Conservation (phyloP, 202 grass and related monocot genomes). For the Setaria viridis region DNA sequence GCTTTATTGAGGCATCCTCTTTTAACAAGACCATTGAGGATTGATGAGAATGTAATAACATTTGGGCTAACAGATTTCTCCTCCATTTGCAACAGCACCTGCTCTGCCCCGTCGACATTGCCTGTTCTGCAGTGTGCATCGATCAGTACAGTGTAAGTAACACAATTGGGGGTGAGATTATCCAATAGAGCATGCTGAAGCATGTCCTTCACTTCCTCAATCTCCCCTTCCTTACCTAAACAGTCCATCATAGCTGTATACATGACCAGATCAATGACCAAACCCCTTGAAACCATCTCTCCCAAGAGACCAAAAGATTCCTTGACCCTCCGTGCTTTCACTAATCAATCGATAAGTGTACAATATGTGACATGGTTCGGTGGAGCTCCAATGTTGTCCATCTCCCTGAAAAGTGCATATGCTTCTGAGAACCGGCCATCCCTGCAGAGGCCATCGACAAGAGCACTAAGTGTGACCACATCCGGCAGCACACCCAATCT, state of each 20-base stretch:
- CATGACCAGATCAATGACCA: conserved; percentile 80
- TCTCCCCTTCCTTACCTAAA: conserved; percentile 61
- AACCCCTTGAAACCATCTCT: conserved; percentile 70
- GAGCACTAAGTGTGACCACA: conserved; percentile 66
- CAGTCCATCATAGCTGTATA: conserved; percentile 77
- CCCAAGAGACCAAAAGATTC: conserved; percentile 56
- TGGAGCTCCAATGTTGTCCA: conserved; percentile 68
- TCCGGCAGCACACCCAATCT: conserved; percentile 63
- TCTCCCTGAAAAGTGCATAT: conserved; percentile 75
- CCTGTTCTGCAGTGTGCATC: conserved; percentile 70
- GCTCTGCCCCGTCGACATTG: conserved; percentile 69
- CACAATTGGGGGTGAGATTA: conserved; percentile 64
- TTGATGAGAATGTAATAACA: conserved; percentile 77
- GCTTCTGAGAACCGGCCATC: conserved; percentile 64
- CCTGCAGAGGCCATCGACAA: conserved; percentile 69
- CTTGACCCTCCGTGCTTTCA: conserved; percentile 45
- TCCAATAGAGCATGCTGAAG: conserved; percentile 50
- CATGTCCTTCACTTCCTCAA: conserved; percentile 56
- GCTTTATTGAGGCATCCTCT: conserved; percentile 60
- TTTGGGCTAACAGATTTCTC: conserved; percentile 59
- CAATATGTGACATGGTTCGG: conserved; percentile 90
- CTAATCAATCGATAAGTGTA: conserved; percentile 71
- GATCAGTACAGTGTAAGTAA: conserved; percentile 76
- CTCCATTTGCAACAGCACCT: conserved; percentile 63
- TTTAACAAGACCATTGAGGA: conserved; percentile 84